Conservation (phyloP, 2,329 filamentous ascomycete genomes). For the Exophiala sp. region DNA sequence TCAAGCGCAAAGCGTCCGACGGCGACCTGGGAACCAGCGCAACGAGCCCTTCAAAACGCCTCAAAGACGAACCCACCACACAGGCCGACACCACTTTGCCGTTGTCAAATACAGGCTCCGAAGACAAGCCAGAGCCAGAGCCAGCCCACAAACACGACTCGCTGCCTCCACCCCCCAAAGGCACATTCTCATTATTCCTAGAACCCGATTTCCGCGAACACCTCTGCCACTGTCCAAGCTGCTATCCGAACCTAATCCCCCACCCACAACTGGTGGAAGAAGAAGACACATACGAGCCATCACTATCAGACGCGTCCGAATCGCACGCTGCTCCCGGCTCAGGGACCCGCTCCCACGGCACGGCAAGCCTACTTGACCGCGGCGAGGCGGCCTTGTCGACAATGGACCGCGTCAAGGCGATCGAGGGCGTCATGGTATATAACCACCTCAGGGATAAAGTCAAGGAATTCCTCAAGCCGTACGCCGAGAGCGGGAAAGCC, state of each 20-base stretch:
- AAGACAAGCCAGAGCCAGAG: slow-evolving; percentile 18
- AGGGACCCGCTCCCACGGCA: slow-evolving; percentile 54
- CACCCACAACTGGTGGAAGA: slow-evolving; percentile 84
- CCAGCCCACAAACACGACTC: slow-evolving; percentile 55
- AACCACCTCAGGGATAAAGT: slow-evolving; percentile 93
- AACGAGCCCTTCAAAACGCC: slow-evolving; percentile 51
- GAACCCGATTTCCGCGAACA: slow-evolving; percentile 69
- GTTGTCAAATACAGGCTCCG: slow-evolving; percentile 16
- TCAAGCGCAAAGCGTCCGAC: slow-evolving; percentile 44
- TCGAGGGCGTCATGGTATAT: slow-evolving; percentile 97
- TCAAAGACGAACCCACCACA: slow-evolving; percentile 52
- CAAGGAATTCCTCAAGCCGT: slow-evolving; percentile 89
- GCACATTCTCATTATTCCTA: slow-evolving; percentile 74
- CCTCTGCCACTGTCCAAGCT: slow-evolving; percentile 75
- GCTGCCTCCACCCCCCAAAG: slow-evolving; percentile 52
- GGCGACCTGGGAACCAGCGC: slow-evolving; percentile 21
- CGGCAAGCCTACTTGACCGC: slow-evolving; percentile 78
- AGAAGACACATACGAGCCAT: slow-evolving; percentile 90
- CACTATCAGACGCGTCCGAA: slow-evolving; percentile 60
- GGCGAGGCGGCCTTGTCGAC: slow-evolving; percentile 88
- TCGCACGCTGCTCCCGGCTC: slow-evolving; percentile 41
- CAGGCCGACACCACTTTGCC: slow-evolving; percentile 9
- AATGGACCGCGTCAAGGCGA: slow-evolving; percentile 85
- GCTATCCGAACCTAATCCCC: slow-evolving; percentile 64
- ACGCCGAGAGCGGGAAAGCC: slow-evolving; percentile 80